Conservation (phyloP, 2,329 filamentous ascomycete species). For the Furcasterigmium sp. region DNA sequence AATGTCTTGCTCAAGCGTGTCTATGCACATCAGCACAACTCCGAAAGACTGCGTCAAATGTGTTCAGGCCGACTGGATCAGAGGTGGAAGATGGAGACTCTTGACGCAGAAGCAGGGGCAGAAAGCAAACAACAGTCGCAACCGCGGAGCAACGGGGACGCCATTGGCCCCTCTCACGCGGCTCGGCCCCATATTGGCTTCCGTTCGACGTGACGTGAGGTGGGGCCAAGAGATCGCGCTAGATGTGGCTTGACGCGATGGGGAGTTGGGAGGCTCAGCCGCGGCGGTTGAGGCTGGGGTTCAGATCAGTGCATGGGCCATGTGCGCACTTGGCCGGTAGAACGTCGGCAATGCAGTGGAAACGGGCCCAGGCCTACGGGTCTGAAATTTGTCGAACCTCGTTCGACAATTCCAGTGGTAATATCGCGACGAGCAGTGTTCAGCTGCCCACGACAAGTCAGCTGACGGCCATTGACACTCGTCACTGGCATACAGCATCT, state of each 20-base stretch:
- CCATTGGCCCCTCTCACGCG: constrained; percentile 32
- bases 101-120: constrained; percentile 4
- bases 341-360: not conserved
- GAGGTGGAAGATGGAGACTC: not conserved
- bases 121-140: constrained; percentile 44
- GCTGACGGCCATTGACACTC: no score
- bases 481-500: no score
- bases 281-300: no score
- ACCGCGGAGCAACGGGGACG: constrained; percentile 48
- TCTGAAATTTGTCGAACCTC: not conserved
- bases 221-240: constrained; percentile 5
- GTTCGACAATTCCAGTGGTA: not conserved
- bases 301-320: not conserved
- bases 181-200: not conserved
- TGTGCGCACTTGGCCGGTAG: not conserved
- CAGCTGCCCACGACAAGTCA: no score
- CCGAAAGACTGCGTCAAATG: not conserved
- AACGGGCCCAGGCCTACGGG: not conserved
- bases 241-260: constrained; percentile 12
- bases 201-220: not conserved
- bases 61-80: not conserved
- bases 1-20: not conserved
- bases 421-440: no score
- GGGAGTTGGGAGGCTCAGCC: not conserved
- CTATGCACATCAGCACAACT: not conserved